A percentile compares a stretch with the other conserved stretches of the same genome.
phyloP scores from a whole-genome alignment of 2,329 filamentous ascomycete genomes.

The Paraconiothyrium brasiliense region DNA sequence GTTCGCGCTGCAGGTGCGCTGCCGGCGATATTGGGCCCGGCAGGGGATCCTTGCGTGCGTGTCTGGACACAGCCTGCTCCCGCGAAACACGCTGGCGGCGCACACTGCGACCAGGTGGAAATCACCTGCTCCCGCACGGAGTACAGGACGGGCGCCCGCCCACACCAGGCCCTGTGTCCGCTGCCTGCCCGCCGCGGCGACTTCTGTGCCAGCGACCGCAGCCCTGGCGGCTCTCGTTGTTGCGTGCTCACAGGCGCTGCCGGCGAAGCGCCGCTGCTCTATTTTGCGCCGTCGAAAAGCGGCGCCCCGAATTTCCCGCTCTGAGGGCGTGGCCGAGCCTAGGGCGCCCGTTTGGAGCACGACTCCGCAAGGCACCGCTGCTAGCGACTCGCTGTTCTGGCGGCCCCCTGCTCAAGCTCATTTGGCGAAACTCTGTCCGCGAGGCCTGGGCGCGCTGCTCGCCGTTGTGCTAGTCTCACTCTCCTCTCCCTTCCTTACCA shows the following conservation, averaged over 20 bases:
- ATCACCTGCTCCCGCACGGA: slow-evolving; percentile 16
- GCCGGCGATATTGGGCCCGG: slow-evolving; percentile 16
- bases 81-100: slow-evolving; percentile 17
- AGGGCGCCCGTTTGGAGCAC: slow-evolving; percentile 27
- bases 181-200: background rate
- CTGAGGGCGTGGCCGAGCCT: slow-evolving; percentile 22
- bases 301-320: slow-evolving; percentile 23
- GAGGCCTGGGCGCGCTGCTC: slow-evolving; percentile 31
- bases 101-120: slow-evolving; percentile 12
- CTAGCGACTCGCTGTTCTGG: slow-evolving; percentile 28
- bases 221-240: background rate
- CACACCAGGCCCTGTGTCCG: background rate
- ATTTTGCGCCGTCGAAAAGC: slow-evolving; percentile 39
- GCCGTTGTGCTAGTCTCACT: slow-evolving; percentile 21
- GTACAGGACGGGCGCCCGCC: slow-evolving; percentile 8
- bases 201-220: background rate
- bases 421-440: slow-evolving; percentile 27
- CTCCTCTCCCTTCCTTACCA: slow-evolving; percentile 30
- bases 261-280: slow-evolving; percentile 17
- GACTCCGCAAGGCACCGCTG: slow-evolving; percentile 31
- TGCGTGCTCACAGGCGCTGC: slow-evolving; percentile 1
- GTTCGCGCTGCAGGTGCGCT: slow-evolving; percentile 9
- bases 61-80: slow-evolving; percentile 19
- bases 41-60: slow-evolving; percentile 11
- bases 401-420: slow-evolving; percentile 24